These are phyloP conservation scores for Lactifluus rugatus DNA, from an alignment of 768 basidiomycete genomes.

Conservation along the genomic window DNA sequence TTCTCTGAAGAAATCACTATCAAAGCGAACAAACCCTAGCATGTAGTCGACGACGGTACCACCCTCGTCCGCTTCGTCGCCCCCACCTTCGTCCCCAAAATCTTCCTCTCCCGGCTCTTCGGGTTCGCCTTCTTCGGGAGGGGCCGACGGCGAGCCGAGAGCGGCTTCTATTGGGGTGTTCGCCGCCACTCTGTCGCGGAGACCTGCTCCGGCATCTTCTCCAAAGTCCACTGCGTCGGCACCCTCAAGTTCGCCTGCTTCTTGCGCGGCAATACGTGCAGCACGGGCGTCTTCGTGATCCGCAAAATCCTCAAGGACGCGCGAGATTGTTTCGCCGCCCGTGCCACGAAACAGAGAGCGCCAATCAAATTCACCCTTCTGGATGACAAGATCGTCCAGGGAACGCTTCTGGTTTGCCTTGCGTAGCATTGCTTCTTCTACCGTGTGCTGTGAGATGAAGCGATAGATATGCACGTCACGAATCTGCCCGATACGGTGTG, in stretches of 20 bases:
- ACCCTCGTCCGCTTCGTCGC: constrained; percentile 33
- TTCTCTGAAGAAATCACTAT: constrained; percentile 62
- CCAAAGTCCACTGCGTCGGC: constrained; percentile 77
- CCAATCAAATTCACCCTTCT: constrained; percentile 94
- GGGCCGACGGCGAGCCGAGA: not conserved
- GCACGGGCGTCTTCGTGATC: constrained; percentile 83
- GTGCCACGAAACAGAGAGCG: constrained; percentile 63
- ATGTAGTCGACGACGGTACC: constrained; percentile 81
- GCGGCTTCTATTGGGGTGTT: constrained; percentile 14
- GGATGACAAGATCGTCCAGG: constrained; percentile 84
- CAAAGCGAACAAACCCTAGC: constrained; percentile 52
- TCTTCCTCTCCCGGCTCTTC: constrained; percentile 21
- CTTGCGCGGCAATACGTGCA: constrained; percentile 63
- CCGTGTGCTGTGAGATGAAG: constrained; percentile 80
- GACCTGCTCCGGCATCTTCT: constrained; percentile 27
- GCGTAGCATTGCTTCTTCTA: constrained; percentile 92
- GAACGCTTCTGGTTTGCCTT: constrained; percentile 98
- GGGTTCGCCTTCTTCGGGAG: constrained; percentile 7
- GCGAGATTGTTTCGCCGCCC: constrained; percentile 41
- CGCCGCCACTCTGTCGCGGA: constrained; percentile 7
- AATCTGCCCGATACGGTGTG: constrained; percentile 97
- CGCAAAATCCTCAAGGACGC: constrained; percentile 75
- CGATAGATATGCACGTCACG: constrained; percentile 95
- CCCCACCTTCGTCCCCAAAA: constrained; percentile 27
- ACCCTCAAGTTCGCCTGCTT: constrained; percentile 62